These are phyloP conservation scores for Colletotrichum sp. DNA, from an alignment of 2,329 filamentous ascomycete species.

Conservation along the genomic window DNA sequence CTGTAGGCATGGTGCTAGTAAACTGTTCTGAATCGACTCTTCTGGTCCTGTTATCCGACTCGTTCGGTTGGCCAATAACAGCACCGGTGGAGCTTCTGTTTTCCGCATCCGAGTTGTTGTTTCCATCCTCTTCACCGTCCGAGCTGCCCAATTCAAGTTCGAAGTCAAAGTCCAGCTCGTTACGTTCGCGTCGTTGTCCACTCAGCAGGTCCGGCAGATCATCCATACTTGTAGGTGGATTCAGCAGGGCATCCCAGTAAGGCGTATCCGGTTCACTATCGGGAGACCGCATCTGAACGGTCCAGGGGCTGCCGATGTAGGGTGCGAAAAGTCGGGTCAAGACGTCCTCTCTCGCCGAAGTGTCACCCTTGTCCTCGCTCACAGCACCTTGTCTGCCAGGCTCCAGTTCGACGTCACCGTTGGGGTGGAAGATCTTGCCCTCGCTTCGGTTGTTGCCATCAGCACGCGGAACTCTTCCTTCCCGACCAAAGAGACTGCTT, in stretches of 20 bases:
- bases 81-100: conserved; percentile 20
- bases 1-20: conserved; percentile 37
- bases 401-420: conserved; percentile 69
- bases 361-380: conserved; percentile 65
- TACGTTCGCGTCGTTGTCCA: conserved; percentile 23
- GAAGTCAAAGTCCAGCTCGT: conserved; percentile 22
- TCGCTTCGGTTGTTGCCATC: conserved; percentile 66
- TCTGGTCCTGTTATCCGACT: not conserved
- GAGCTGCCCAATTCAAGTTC: conserved; percentile 20
- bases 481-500: conserved; percentile 76
- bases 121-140: conserved; percentile 27
- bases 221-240: conserved; percentile 49
- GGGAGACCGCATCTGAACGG: conserved; percentile 32
- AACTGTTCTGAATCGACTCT: conserved; percentile 30
- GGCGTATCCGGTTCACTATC: conserved; percentile 37
- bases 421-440: conserved; percentile 67
- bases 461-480: conserved; percentile 69
- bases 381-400: conserved; percentile 64
- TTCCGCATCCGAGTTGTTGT: conserved; percentile 29
- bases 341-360: conserved; percentile 64
- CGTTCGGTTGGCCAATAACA: not conserved
- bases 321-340: conserved; percentile 58
- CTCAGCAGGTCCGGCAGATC: conserved; percentile 47
- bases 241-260: conserved; percentile 49
- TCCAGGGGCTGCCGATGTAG: conserved; percentile 17